phyloP scores from a whole-genome alignment of 2,329 filamentous ascomycete genomes.

The Ramularia endophylla region DNA sequence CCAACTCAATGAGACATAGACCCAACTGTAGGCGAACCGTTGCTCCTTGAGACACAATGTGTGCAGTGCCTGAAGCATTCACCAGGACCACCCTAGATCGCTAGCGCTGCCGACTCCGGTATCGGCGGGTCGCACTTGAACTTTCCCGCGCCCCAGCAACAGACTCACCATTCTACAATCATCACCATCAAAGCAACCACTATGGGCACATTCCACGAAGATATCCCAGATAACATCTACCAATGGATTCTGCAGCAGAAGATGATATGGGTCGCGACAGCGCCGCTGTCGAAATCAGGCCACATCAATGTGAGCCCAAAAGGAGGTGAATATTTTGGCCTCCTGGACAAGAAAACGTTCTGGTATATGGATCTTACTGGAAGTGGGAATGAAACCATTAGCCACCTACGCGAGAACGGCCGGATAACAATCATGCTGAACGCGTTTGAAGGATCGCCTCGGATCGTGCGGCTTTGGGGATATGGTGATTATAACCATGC shows the following conservation, averaged over 20 bases:
- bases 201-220: conserved; percentile 42
- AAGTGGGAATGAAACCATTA: conserved; percentile 39
- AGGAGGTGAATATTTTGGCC: conserved; percentile 39
- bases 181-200: background rate
- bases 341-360: conserved; percentile 35
- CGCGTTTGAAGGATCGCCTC: conserved; percentile 37
- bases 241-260: conserved; percentile 42
- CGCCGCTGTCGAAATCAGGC: conserved; percentile 35
- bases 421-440: conserved; percentile 39
- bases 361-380: conserved; percentile 43
- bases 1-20: too few relatives aligned
- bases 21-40: too few relatives aligned
- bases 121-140: too few relatives aligned
- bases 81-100: too few relatives aligned
- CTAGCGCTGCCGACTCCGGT: too few relatives aligned
- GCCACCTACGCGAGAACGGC: conserved; percentile 41
- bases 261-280: conserved; percentile 40
- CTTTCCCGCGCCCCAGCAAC: too few relatives aligned
- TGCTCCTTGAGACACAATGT: too few relatives aligned
- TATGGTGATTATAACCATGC: conserved; percentile 18
- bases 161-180: too few relatives aligned
- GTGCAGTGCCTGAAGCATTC: too few relatives aligned
- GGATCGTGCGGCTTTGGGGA: conserved; percentile 41
- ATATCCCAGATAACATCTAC: conserved; percentile 34
- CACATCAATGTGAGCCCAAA: conserved; percentile 45